Evolutionary conservation across 2,329 filamentous ascomycete species (phyloP).

Genomic region (Trichoderma sp.): DNA sequence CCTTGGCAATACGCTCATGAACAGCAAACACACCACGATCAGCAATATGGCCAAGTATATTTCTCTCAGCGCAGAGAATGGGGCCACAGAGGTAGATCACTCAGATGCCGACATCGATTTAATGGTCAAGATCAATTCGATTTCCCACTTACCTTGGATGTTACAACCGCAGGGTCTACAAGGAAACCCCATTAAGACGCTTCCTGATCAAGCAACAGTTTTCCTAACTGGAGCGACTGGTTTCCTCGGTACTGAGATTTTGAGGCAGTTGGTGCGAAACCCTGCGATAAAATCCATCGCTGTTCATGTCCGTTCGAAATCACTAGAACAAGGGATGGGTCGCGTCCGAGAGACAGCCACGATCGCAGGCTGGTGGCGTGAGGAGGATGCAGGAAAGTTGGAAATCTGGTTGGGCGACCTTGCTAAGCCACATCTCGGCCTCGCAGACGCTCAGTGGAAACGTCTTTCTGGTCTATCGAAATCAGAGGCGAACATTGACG

Average conservation of each 20-base stretch:
- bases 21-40: slow-evolving; percentile 23
- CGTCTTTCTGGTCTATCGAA: neutral
- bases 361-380: slow-evolving; percentile 14
- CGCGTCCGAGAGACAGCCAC: slow-evolving; percentile 8
- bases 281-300: neutral
- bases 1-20: slow-evolving; percentile 22
- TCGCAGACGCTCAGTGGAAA: neutral
- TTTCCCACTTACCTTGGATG: neutral
- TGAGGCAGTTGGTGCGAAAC: slow-evolving; percentile 7
- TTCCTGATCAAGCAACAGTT: slow-evolving; percentile 7
- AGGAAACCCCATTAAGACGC: neutral
- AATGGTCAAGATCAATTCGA: slow-evolving; percentile 2
- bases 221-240: slow-evolving; percentile 17
- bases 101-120: neutral
- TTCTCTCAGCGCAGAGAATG: slow-evolving; percentile 4
- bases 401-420: slow-evolving; percentile 16
- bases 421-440: neutral
- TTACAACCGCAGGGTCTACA: neutral
- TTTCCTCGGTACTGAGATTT: slow-evolving; percentile 17
- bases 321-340: neutral
- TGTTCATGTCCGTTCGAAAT: slow-evolving; percentile 12
- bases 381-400: neutral
- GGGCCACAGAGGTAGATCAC: neutral
- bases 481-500: slow-evolving; percentile 42
- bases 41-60: slow-evolving; percentile 22